Base-by-base conservation (phyloP, 176 grass and related monocot genomes). In the Cenchrus fungigraminus region DNA sequence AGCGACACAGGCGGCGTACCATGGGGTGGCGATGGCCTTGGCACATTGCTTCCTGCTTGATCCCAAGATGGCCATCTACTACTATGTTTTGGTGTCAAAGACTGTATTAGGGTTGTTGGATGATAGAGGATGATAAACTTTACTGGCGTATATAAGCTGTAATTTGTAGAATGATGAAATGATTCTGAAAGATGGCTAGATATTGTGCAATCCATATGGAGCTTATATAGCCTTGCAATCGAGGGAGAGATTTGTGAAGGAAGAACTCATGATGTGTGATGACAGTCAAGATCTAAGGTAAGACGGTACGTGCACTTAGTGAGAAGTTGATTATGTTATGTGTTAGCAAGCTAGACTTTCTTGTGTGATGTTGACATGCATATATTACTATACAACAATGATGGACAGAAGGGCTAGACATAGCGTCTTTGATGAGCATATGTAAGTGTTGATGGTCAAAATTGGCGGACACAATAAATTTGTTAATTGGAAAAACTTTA, bases 11-110 rank as follows among this genome's bases (percentile, higher is more conserved):
- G 28, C 62, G 43, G 44, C 71, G 65, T 89, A 67, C 79, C 44
- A 59, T 15, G 44, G 12, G 9, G 68, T 13, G 37, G 12, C 13
- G n/a, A 52, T 32, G 31, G 15, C 20, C 13, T 40, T 88, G 53
- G 69, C 55, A 3, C 84, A 84, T 20, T 78, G 83, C 44, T 60
- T 82, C 82, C 82, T 40, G 37, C 37, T 80, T 40, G 77, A 79
- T 65, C 78, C 32, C 47, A 49, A 80, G 29, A 80, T 13, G 47
- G 47, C 59, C 77, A 79, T 65, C 8, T 79, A 29, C 13, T 19
- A 15, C 3, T 69, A 42, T 70, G 1, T 70, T 45, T 69, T 45
- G 42, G 44, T 46, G 42, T 43, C 44, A 10, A 20, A 45, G 9
- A 70, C 19, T 46, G 12, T n/a, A 56, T 56, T 6, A 46, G 45